Evolutionary conservation across 768 basidiomycete species (phyloP).

Genomic region (Lyophyllum semitale): DNA sequence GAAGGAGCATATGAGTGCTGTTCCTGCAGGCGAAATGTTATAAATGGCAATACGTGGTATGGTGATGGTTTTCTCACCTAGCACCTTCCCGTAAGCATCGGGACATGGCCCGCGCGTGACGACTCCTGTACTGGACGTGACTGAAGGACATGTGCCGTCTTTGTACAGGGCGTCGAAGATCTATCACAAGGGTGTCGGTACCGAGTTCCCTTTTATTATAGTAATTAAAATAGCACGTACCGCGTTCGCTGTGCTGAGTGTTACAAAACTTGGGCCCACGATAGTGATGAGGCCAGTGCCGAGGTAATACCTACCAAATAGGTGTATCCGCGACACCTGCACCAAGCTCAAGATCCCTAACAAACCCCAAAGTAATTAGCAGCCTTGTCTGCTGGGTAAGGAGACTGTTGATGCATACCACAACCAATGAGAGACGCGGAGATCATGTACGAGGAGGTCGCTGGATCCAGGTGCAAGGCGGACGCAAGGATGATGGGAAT

Average conservation of each 20-base stretch:
- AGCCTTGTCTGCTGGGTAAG: neutral
- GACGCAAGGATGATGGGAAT: slow-evolving; percentile 82
- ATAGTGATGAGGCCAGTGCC: slow-evolving; percentile 84
- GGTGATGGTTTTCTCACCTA: slow-evolving; percentile 44
- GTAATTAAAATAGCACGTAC: slow-evolving; percentile 37
- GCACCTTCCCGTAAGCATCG: slow-evolving; percentile 77
- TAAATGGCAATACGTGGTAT: neutral
- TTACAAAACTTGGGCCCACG: slow-evolving; percentile 81
- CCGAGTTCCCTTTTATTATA: neutral
- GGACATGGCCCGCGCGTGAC: slow-evolving; percentile 65
- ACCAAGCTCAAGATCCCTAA: slow-evolving; percentile 73
- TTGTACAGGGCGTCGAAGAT: slow-evolving; percentile 78
- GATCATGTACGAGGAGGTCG: slow-evolving; percentile 74
- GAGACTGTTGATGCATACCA: slow-evolving; percentile 42
- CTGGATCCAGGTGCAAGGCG: slow-evolving; percentile 56
- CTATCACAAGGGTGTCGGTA: slow-evolving; percentile 28
- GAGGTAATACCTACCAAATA: slow-evolving; percentile 66
- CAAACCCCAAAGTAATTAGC: neutral
- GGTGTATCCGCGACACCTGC: slow-evolving; percentile 71
- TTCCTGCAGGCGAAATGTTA: slow-evolving; percentile 43
- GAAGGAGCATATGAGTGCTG: slow-evolving; percentile 76
- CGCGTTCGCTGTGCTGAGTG: slow-evolving; percentile 70
- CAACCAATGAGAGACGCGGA: slow-evolving; percentile 81
- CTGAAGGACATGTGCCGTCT: slow-evolving; percentile 75
- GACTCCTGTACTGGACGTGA: slow-evolving; percentile 57